Base-by-base conservation (phyloP, 352 stramenopile species). In the Globisporangium alternatum region DNA sequence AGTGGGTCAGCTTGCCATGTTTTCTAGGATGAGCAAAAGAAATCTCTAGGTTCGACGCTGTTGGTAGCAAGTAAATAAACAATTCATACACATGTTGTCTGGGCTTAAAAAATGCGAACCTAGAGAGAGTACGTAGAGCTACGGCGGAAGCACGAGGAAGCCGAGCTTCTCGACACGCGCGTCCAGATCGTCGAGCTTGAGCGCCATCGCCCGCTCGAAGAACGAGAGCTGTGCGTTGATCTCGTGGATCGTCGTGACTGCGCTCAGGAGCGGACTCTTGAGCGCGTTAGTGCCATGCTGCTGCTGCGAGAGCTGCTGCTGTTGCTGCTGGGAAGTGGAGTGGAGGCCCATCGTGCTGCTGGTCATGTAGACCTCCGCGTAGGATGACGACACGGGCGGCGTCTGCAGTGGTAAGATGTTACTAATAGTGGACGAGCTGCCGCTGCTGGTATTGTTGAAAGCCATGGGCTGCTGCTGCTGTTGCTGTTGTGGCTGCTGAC, bases 161-260 rank as follows among this genome's bases (percentile, higher is more conserved):
- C 78, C 77, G 25, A 91, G 63, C 53, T 86, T 91, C 55, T 81
- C 59, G 17, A 93, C 76, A 30, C 84, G 79, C 44, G 81, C 65
- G 49, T 90, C 84, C 60, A 93, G 61, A 66, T 78, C 71, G 60
- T 91, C 77, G 28, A 91, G 67, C 49, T 91, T 91, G 54, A 64
- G 28, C 15, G 59, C 60, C 65, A 89, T 80, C 5, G 83, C 73
- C 0, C 67, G 69, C 62, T 88, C 79, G 69, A 89, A 89, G 25
- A 64, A 71, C 45, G 68, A 67, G 17, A 90, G 60, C 41, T 89
- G 79, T 30, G 62, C 62, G 64, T 73, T 78, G 56, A 87, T 62
- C 28, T 78, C 64, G 62, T 85, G 71, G 47, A 80, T 70, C 22
- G 61, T 73, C 33, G 75, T 60, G 39, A 68, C 64, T 9, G 62